Percentiles rank a stretch among this genome's conserved stretches.
phyloP scores from a whole-genome alignment of 2,329 filamentous ascomycete species.

The Stemphylium beticola region DNA sequence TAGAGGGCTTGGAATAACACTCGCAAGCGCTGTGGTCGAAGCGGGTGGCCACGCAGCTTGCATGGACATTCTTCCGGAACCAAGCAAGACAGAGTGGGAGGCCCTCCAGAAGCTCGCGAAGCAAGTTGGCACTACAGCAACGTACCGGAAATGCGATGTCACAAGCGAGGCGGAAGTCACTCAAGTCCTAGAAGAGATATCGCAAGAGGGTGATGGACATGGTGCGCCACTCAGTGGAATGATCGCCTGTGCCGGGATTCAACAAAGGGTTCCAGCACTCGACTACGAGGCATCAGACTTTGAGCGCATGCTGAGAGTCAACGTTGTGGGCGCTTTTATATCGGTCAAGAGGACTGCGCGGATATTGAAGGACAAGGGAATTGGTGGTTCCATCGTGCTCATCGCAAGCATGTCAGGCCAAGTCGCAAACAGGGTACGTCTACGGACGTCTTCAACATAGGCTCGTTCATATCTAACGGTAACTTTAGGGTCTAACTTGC shows the following conservation, averaged over 20 bases:
- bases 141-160: constrained; percentile 57
- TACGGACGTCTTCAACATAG: background rate
- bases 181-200: constrained; percentile 47
- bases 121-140: constrained; percentile 42
- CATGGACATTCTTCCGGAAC: constrained; percentile 54
- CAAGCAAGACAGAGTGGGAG: constrained; percentile 51
- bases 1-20: constrained; percentile 58
- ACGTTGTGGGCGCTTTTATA: constrained; percentile 48
- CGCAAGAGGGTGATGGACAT: constrained; percentile 39
- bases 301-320: constrained; percentile 46
- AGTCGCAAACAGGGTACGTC: constrained; percentile 19
- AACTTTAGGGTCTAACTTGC: constrained; percentile 16
- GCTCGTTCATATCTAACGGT: background rate
- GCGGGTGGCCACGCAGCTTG: constrained; percentile 59
- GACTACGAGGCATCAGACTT: constrained; percentile 53
- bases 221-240: constrained; percentile 48
- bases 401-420: constrained; percentile 49
- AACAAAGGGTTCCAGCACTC: constrained; percentile 55
- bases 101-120: constrained; percentile 52
- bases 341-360: constrained; percentile 42
- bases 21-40: constrained; percentile 58
- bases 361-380: constrained; percentile 62
- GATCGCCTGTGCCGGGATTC: constrained; percentile 59
- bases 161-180: constrained; percentile 54
- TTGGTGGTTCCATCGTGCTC: constrained; percentile 67